phyloP scores from a whole-genome alignment of 441 rosid genomes.

The Mallotus japonicus region DNA sequence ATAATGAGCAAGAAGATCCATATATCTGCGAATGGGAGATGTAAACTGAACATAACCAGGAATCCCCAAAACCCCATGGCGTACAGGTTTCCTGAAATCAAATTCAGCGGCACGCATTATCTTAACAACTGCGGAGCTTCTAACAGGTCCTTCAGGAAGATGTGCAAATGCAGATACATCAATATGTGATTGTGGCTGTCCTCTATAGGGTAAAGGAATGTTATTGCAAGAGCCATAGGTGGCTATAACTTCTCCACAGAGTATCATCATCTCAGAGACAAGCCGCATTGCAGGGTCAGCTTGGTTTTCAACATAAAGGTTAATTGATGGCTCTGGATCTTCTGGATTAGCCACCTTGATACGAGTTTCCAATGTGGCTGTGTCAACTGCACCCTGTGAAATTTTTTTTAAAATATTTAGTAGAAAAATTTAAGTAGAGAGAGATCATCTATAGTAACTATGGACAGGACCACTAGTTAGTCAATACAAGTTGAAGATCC shows the following conservation, averaged over 20 bases:
- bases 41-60: conserved; percentile 99
- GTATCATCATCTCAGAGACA: conserved; percentile 97
- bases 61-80: conserved; percentile 86
- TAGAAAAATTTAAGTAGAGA: no score
- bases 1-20: conserved; percentile 97
- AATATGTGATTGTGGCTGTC: conserved; percentile 88
- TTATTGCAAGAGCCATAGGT: conserved; percentile 69
- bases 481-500: neutral
- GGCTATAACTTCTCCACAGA: conserved; percentile 92
- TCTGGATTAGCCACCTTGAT: conserved; percentile 88
- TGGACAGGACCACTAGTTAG: neutral
- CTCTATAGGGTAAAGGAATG: conserved; percentile 89
- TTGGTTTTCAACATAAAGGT: conserved; percentile 85
- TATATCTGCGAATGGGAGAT: conserved; percentile 93
- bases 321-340: conserved; percentile 74
- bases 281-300: conserved; percentile 91
- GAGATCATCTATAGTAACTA: neutral
- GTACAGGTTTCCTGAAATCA: conserved; percentile 78
- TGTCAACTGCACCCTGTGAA: conserved; percentile 86
- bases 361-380: conserved; percentile 74
- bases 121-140: conserved; percentile 69
- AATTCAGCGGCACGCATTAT: conserved; percentile 88
- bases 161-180: conserved; percentile 78
- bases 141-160: conserved; percentile 96
- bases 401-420: neutral